phyloP scores from a whole-genome alignment of 2,329 filamentous ascomycete species.

The Xylariomycetidae sp. region DNA sequence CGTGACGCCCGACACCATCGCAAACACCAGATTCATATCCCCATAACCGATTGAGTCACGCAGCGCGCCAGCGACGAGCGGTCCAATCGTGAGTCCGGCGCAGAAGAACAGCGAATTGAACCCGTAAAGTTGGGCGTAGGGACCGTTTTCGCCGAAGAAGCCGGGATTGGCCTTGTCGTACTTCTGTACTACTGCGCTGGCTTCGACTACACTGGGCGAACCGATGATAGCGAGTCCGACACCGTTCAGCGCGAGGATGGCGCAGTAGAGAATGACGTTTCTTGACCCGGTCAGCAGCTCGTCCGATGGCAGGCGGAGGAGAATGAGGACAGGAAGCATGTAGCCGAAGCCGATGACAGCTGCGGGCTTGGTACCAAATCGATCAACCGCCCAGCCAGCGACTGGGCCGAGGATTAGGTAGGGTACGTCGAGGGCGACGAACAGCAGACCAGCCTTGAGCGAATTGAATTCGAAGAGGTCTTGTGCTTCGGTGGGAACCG shows the following conservation, averaged over 20 bases:
- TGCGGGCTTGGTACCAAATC: slow-evolving; percentile 28
- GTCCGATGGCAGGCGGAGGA: slow-evolving; percentile 53
- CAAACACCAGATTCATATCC: slow-evolving; percentile 51
- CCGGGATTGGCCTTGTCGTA: slow-evolving; percentile 51
- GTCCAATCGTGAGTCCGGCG: slow-evolving; percentile 55
- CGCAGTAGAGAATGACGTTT: slow-evolving; percentile 21
- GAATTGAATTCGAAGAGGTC: slow-evolving; percentile 32
- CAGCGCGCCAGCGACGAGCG: slow-evolving; percentile 48
- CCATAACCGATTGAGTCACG: slow-evolving; percentile 50
- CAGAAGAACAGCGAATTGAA: slow-evolving; percentile 61
- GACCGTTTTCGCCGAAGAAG: slow-evolving; percentile 50
- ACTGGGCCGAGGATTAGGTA: slow-evolving; percentile 30
- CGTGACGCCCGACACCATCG: slow-evolving; percentile 38
- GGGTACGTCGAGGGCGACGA: slow-evolving; percentile 32
- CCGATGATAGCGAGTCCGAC: slow-evolving; percentile 49
- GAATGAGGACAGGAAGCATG: slow-evolving; percentile 53
- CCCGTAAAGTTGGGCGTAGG: slow-evolving; percentile 63
- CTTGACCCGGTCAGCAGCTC: slow-evolving; percentile 23
- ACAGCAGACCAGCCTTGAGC: slow-evolving; percentile 31
- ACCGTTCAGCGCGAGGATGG: slow-evolving; percentile 38
- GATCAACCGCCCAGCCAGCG: slow-evolving; percentile 32
- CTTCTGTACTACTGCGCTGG: slow-evolving; percentile 48
- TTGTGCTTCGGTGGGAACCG: slow-evolving; percentile 32
- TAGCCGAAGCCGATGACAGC: slow-evolving; percentile 42
- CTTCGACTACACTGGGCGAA: slow-evolving; percentile 52